Conservation (phyloP, 768 basidiomycete genomes). For the Dioszegia aurantiaca region DNA sequence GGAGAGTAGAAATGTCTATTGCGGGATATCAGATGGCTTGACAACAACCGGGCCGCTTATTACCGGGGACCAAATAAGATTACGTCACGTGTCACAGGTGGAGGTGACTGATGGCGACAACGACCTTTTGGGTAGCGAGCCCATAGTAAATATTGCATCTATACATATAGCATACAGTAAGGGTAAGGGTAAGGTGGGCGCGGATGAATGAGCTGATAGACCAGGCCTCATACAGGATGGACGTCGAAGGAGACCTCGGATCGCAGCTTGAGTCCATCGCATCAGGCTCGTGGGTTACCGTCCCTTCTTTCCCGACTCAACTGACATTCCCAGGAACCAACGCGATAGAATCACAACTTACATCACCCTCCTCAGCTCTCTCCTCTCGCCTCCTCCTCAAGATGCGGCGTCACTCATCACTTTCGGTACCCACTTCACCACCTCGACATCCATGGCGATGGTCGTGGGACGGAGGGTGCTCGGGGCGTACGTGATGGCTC, state of each 20-base stretch:
- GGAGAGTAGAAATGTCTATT: no score
- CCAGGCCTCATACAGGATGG: conserved; percentile 17
- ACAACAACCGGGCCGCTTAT: no score
- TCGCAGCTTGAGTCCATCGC: conserved; percentile 24
- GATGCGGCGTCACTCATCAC: conserved; percentile 56
- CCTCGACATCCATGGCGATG: conserved; percentile 71
- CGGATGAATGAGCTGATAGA: no score
- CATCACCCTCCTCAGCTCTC: conserved; percentile 59
- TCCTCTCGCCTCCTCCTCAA: conserved; percentile 21
- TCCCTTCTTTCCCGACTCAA: not conserved
- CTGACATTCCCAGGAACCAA: conserved; percentile 28
- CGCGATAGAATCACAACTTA: conserved; percentile 62
- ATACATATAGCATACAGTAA: no score
- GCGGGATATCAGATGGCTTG: no score
- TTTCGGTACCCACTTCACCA: conserved; percentile 69
- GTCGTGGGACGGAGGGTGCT: conserved; percentile 86
- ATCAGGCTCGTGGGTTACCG: conserved; percentile 25
- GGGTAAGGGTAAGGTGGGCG: no score
- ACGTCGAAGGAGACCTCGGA: conserved; percentile 19
- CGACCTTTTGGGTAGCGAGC: no score
- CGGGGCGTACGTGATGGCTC: conserved; percentile 65
- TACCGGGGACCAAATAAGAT: no score
- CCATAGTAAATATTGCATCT: no score
- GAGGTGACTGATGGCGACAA: not conserved
- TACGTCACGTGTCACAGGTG: not conserved